Conservation (phyloP, 331 rosid species). For the Ulmus americana region DNA sequence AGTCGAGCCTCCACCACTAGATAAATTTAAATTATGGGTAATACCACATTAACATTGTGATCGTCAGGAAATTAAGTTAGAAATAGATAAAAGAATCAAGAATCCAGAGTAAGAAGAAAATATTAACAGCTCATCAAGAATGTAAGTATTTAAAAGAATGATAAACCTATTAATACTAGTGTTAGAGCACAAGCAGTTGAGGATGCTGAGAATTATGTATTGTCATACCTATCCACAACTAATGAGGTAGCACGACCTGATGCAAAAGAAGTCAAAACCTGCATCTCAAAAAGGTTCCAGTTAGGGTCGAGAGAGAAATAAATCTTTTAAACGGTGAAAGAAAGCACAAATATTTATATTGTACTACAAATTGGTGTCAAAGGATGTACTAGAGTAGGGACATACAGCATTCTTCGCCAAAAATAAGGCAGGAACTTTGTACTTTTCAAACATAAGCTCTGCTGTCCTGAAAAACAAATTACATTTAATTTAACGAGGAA, state of each 20-base stretch:
- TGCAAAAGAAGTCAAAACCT: conserved; percentile 98
- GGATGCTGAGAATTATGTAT: conserved; percentile 9
- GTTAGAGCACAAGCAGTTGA: background rate
- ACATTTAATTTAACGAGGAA: conserved; percentile 4
- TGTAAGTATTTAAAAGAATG: background rate
- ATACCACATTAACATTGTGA: conserved; percentile 27
- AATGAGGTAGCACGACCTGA: conserved; percentile 98
- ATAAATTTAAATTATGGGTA: conserved; percentile 14
- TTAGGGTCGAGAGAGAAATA: conserved; percentile 17
- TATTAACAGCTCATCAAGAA: background rate
- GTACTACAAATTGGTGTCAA: conserved; percentile 19
- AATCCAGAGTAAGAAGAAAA: background rate
- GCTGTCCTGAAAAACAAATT: conserved; percentile 62
- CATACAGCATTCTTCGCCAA: conserved; percentile 97
- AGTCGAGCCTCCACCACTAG: conserved; percentile 97
- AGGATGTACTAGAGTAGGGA: conserved; percentile 17
- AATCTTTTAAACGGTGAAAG: conserved; percentile 10
- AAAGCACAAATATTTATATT: conserved; percentile 20
- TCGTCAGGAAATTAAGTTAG: background rate
- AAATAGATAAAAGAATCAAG: background rate
- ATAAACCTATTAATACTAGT: background rate
- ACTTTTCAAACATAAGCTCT: conserved; percentile 94
- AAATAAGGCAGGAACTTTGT: conserved; percentile 95
- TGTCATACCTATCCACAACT: conserved; percentile 85
- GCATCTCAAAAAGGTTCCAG: conserved; percentile 20